Base-by-base conservation (phyloP, 2,329 filamentous ascomycete genomes). In the Pseudopyricularia javanii region DNA sequence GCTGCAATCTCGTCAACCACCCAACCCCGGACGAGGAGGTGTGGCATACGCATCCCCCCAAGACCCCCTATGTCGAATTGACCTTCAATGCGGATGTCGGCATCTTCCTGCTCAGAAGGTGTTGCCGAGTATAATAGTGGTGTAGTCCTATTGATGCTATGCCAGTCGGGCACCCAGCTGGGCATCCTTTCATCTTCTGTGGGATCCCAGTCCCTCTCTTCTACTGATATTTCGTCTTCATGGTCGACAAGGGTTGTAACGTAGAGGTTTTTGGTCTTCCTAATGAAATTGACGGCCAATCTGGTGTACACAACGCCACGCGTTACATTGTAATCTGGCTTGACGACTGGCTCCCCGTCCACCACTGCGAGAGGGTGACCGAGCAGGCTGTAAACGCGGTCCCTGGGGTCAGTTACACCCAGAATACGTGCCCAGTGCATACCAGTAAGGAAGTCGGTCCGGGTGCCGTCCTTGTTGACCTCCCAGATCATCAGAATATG, bases 111-210 rank as follows among this genome's bases (percentile, higher is more conserved):
- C 1, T 34, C 34, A 12, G 51, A 48, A 4, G 51, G 49, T 24
- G 26, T 7, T 4, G 40, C 43, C 3, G 51, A 47, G 33, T 53
- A 56, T 14, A 51, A 28, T 20, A 55, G 9, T 15, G 55, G 55
- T 24, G 55, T 56, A 12, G 55, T 56, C 12, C 55, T 54, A 51
- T 56, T 56, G 49, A 56, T 55, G 51, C 53, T 56, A 8, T 57
- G 55, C 55, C 55, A 57, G 54, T 57, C 55, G 22, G 55, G 55
- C 45, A 54, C 55, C 55, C 55, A 57, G 54, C 52, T 54, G 35
- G 55, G 55, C 54, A 57, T 57, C 37, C 52, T 52, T 28, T 47
- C 33, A 4, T 54, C 52, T 26, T 57, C 50, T 11, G 24, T 4
- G 0, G 54, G 50, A 24, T 56, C 51, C 55, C 55, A 56, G 15